Evolutionary conservation across 192 early-diverging fungal genomes (phyloP).

Genomic region (Paraglomus brasilianum): DNA sequence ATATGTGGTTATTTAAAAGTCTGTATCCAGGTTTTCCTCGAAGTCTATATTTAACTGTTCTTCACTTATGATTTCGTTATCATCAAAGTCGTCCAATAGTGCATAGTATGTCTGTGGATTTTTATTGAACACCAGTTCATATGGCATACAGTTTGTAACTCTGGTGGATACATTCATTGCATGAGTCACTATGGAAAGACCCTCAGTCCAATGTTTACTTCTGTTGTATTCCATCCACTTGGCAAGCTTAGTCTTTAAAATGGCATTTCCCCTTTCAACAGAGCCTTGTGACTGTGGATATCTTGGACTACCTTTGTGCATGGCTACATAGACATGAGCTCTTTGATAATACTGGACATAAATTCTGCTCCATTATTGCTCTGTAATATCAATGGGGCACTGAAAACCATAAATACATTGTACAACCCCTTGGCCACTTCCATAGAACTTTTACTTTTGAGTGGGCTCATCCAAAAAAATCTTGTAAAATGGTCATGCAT

Average conservation of each 20-base stretch:
- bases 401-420: conserved; percentile 1
- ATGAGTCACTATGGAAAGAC: neutral
- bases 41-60: conserved; percentile 32
- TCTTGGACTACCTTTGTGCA: neutral
- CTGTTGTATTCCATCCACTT: conserved; percentile 11
- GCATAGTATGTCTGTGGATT: neutral
- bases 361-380: neutral
- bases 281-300: neutral
- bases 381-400: conserved; percentile 10
- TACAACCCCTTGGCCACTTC: neutral
- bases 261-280: neutral
- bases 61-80: conserved; percentile 8
- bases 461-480: neutral
- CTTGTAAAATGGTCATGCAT: conserved; percentile 13
- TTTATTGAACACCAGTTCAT: neutral
- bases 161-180: conserved; percentile 11
- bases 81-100: neutral
- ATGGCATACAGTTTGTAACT: neutral
- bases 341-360: neutral
- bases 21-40: conserved; percentile 31
- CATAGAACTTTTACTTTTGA: neutral
- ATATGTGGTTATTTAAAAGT: neutral
- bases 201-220: neutral
- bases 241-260: neutral
- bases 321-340: neutral